Base-by-base conservation (phyloP, 176 grass and related monocot genomes). In the Aegilops tauschii region DNA sequence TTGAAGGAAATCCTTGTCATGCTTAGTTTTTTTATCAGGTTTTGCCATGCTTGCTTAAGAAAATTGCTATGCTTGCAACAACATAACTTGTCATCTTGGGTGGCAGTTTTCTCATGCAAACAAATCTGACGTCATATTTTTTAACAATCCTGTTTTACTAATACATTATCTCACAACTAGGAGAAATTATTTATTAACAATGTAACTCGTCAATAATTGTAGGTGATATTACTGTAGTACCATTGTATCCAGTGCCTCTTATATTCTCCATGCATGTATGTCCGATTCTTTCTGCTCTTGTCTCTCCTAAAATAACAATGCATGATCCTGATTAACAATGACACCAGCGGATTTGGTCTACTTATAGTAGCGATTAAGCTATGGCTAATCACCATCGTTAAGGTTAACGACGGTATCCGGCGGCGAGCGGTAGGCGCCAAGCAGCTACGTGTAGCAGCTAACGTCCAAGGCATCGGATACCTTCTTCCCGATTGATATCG, bases 401-500 rank as follows among this genome's bases (percentile, higher is more conserved):
- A 77, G 79, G 39, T 73, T 73, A 73, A 78, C 54, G 79, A 66
- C 61, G 40, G 72, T 18, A 64, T 71, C 76, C 39, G 0, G 3
- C 8, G 12, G 76, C 11, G 3, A 14, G 17, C 21, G 5, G 31
- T 78, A 28, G 70, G 70, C 70, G 11, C 39, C 70, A 73, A 21
- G 65, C 65, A 32, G 13, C 29, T 45, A 45, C 11, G 11, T 45
- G 42, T 45, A 12, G 42, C 42, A 47, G 44, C 44, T 4, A 34
- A 67, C 1, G 69, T 18, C 85, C 61, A 9, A 76, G 76, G 84
- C 89, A 87, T 87, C 85, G 85, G 81, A 80, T 91, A 44, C 89
- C 69, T 9, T 28, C 6, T 1, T 18, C 66, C 17, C 21, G 8
- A 20, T n/a, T 1, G 28, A 11, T 20, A 11, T 20, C 14, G 66